A percentile compares a stretch with the other conserved stretches of the same genome.
phyloP scores from a whole-genome alignment of 192 early-diverging fungal species.

The Rhizoclosmatium globosum region DNA sequence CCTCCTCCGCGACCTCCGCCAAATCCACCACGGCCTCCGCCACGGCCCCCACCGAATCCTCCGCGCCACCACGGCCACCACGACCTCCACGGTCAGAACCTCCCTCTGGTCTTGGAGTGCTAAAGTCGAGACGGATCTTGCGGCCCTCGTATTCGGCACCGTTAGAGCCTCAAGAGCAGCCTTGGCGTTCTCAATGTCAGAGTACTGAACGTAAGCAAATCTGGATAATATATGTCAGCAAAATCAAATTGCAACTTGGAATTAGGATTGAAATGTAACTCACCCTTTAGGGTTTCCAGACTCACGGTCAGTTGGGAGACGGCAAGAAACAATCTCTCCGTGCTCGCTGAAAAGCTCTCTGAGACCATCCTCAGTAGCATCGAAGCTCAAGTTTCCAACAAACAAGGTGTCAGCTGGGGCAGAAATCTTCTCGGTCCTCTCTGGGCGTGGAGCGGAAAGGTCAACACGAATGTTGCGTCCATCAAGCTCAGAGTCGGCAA shows the following conservation, averaged over 20 bases:
- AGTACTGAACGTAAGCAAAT: conserved; percentile 62
- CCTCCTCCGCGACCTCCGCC: conserved; percentile 56
- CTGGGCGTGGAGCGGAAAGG: conserved; percentile 62
- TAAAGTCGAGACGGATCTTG: conserved; percentile 87
- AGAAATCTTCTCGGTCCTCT: conserved; percentile 52
- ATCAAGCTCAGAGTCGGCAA: conserved; percentile 77
- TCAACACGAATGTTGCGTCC: conserved; percentile 86
- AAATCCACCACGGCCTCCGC: conserved; percentile 60
- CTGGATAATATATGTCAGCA: conserved; percentile 1
- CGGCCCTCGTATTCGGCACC: conserved; percentile 81
- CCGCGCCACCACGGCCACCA: conserved; percentile 51
- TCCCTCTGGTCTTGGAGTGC: conserved; percentile 49
- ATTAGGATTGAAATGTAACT: background rate
- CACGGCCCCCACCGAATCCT: conserved; percentile 55
- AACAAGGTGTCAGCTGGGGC: conserved; percentile 80
- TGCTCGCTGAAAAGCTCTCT: conserved; percentile 58
- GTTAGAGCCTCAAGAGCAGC: conserved; percentile 77
- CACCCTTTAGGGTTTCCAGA: conserved; percentile 75
- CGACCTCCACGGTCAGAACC: conserved; percentile 46
- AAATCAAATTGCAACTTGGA: background rate
- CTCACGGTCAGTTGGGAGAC: conserved; percentile 82
- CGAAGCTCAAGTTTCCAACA: conserved; percentile 79
- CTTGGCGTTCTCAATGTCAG: conserved; percentile 55
- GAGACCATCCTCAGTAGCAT: conserved; percentile 72
- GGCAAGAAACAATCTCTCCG: conserved; percentile 67